These are phyloP conservation scores for Lachnellula arida DNA, from an alignment of 2,329 filamentous ascomycete species.

Conservation along the genomic window DNA sequence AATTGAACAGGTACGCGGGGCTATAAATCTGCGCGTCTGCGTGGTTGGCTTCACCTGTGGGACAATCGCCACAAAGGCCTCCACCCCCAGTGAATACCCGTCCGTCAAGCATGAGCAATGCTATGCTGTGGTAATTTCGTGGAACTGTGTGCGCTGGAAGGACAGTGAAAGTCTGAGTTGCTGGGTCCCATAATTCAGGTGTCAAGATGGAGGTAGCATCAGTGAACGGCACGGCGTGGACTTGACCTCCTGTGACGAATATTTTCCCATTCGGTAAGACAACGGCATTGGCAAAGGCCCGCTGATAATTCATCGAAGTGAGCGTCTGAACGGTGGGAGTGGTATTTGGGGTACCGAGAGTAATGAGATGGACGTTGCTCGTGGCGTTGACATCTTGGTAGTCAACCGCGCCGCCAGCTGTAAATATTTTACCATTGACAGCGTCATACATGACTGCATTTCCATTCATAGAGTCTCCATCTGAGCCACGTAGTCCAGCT, in stretches of 20 bases:
- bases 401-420: constrained; percentile 43
- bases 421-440: constrained; percentile 48
- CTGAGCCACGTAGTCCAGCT: constrained; percentile 41
- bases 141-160: constrained; percentile 37
- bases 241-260: constrained; percentile 45
- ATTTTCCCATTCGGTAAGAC: constrained; percentile 45
- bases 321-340: constrained; percentile 30
- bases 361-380: constrained; percentile 45
- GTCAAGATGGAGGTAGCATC: constrained; percentile 39
- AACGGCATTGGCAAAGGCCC: constrained; percentile 43
- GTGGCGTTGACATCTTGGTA: constrained; percentile 43
- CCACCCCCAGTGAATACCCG: constrained; percentile 48
- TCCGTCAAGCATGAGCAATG: constrained; percentile 46
- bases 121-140: constrained; percentile 47
- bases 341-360: constrained; percentile 34
- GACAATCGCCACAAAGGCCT: constrained; percentile 46
- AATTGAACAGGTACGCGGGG: constrained; percentile 50
- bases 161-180: constrained; percentile 36
- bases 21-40: constrained; percentile 51
- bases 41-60: constrained; percentile 39
- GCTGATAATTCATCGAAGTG: constrained; percentile 35
- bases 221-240: constrained; percentile 39
- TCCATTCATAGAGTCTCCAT: constrained; percentile 50
- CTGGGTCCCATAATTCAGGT: constrained; percentile 45
- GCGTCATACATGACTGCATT: constrained; percentile 55